A percentile compares a stretch with the other conserved stretches of the same genome.
These are phyloP conservation scores for Paragyromitra xinjiangensis DNA, from an alignment of 495 filamentous ascomycete genomes.

Conservation along the genomic window DNA sequence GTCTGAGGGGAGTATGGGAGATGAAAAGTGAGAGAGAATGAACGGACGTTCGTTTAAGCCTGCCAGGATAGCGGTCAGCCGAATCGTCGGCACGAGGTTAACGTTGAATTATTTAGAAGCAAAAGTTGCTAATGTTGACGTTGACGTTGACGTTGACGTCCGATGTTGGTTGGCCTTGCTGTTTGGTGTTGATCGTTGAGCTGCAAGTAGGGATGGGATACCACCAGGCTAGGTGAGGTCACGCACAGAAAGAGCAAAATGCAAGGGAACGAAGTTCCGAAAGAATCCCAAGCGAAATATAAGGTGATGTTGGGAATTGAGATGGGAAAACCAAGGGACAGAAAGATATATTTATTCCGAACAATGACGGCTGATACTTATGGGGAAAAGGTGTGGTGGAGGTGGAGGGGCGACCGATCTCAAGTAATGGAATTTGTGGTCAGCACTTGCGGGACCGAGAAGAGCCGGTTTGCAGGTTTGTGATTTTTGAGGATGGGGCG, in stretches of 20 bases:
- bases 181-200: conserved; percentile 5
- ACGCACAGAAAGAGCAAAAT: conserved; percentile 27
- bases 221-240: conserved; percentile 22
- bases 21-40: conserved; percentile 41
- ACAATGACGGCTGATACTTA: conserved; percentile 29
- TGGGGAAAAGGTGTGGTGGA: conserved; percentile 32
- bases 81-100: conserved; percentile 38
- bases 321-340: conserved; percentile 38
- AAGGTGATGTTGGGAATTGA: conserved; percentile 30
- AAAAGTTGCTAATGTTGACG: conserved; percentile 30
- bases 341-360: conserved; percentile 38
- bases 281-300: conserved; percentile 27
- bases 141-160: conserved; percentile 28
- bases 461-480: conserved; percentile 24
- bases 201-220: conserved; percentile 13
- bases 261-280: conserved; percentile 32
- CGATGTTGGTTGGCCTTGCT: conserved; percentile 28
- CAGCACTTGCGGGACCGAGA: conserved; percentile 34
- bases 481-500: conserved; percentile 26
- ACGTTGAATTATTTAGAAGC: conserved; percentile 8
- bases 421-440: conserved; percentile 25
- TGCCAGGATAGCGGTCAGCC: conserved; percentile 43
- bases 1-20: conserved; percentile 28
- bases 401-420: conserved; percentile 27
- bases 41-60: conserved; percentile 38